phyloP scores from a whole-genome alignment of 1,284 basidiomycete genomes.

The Ganoderma sinense region DNA sequence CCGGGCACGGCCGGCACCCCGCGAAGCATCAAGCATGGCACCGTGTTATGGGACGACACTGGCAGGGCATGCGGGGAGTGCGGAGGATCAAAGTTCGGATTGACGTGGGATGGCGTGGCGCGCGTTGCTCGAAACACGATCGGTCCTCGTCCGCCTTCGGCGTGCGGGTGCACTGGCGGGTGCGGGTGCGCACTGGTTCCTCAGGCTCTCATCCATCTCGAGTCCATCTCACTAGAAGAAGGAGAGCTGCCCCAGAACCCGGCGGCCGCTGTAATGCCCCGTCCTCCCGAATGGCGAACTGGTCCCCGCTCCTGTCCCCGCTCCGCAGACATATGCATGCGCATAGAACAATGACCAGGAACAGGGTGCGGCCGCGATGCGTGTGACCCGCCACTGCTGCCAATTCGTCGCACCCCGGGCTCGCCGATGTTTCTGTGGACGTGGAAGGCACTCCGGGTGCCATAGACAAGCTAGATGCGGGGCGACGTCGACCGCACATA shows the following conservation, averaged over 20 bases:
- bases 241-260: not conserved
- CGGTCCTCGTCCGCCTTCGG: not conserved
- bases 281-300: not conserved
- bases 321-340: not conserved
- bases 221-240: too few species aligned
- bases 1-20: not conserved
- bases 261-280: not conserved
- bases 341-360: not conserved
- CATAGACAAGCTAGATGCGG: not conserved
- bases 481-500: not conserved
- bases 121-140: slow-evolving; percentile 6
- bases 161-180: not conserved
- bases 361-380: not conserved
- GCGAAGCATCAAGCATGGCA: not conserved
- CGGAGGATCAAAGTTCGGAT: not conserved
- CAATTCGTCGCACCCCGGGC: not conserved
- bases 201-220: not conserved
- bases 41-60: not conserved
- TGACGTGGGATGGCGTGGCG: not conserved
- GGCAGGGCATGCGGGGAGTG: not conserved
- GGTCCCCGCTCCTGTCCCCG: not conserved
- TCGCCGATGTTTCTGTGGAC: not conserved
- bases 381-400: not conserved
- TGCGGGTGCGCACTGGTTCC: not conserved
- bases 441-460: not conserved